A percentile compares a stretch with the other conserved stretches of the same genome.
phyloP scores from a whole-genome alignment of 2,329 filamentous ascomycete genomes.

The Ophiostoma sp. region DNA sequence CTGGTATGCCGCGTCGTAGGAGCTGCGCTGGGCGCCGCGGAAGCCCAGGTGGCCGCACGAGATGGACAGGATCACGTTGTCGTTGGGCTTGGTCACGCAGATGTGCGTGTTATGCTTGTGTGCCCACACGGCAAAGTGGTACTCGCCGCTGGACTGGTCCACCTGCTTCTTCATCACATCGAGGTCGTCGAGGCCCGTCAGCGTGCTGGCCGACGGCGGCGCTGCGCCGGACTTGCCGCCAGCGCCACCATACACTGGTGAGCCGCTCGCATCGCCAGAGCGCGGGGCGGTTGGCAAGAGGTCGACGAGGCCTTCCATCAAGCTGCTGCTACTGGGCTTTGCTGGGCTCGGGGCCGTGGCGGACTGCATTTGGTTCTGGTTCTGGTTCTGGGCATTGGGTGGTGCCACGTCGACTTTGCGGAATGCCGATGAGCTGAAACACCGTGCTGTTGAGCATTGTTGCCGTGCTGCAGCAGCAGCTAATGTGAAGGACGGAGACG shows the following conservation, averaged over 20 bases:
- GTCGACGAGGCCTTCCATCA: constrained; percentile 27
- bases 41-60: constrained; percentile 90
- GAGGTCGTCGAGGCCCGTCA: constrained; percentile 22
- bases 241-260: neutral
- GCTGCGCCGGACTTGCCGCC: neutral
- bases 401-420: constrained; percentile 19
- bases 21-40: constrained; percentile 69
- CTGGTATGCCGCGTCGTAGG: constrained; percentile 91
- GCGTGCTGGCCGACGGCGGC: neutral
- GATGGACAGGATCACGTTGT: constrained; percentile 71
- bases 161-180: constrained; percentile 27
- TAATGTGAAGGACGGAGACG: constrained; percentile 10
- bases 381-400: neutral
- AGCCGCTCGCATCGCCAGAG: neutral
- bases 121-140: constrained; percentile 80
- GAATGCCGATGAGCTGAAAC: constrained; percentile 17
- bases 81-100: constrained; percentile 77
- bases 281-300: constrained; percentile 21
- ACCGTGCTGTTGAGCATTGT: constrained; percentile 18
- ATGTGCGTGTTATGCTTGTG: constrained; percentile 95
- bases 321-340: constrained; percentile 20
- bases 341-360: neutral
- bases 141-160: constrained; percentile 46
- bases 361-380: neutral
- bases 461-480: constrained; percentile 14